Conservation (phyloP, 768 basidiomycete genomes). For the Podaxis sp. region DNA sequence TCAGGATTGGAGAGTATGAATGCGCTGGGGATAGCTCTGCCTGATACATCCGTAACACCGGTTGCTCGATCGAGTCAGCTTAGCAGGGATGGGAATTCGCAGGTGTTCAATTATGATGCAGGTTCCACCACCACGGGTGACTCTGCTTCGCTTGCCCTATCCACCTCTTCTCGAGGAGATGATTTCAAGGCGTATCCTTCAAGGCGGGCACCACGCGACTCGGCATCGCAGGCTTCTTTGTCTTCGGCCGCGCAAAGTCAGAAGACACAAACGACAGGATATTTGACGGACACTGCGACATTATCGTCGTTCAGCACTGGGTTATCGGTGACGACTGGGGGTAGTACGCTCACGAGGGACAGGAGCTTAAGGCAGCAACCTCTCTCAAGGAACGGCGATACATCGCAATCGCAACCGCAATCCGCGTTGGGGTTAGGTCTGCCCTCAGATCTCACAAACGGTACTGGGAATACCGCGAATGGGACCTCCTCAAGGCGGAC, state of each 20-base stretch:
- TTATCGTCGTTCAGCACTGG: slow-evolving; percentile 4
- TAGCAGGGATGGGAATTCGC: slow-evolving; percentile 10
- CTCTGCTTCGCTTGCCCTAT: not conserved
- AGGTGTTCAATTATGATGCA: slow-evolving; percentile 1
- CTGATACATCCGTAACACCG: not conserved
- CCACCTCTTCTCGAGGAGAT: not conserved
- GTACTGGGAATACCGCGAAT: not conserved
- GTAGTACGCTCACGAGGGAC: not conserved
- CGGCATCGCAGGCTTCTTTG: not conserved
- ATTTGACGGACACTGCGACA: slow-evolving; percentile 4
- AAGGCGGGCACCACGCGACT: not conserved
- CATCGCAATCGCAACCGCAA: not conserved
- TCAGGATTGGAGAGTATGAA: slow-evolving; percentile 6
- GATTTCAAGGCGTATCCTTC: not conserved
- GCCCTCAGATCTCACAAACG: not conserved
- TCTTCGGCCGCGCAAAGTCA: not conserved
- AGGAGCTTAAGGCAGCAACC: not conserved
- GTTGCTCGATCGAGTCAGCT: slow-evolving; percentile 1
- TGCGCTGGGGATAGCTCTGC: not conserved
- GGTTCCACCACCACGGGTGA: slow-evolving; percentile 2
- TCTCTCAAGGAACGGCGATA: not conserved
- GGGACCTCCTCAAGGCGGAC: not conserved
- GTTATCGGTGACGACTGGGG: not conserved
- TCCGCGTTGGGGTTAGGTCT: slow-evolving; percentile 1
- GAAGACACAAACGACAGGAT: slow-evolving; percentile 3